Evolutionary conservation across 2,329 filamentous ascomycete genomes (phyloP).

Genomic region (Fusarium cyanostomum): DNA sequence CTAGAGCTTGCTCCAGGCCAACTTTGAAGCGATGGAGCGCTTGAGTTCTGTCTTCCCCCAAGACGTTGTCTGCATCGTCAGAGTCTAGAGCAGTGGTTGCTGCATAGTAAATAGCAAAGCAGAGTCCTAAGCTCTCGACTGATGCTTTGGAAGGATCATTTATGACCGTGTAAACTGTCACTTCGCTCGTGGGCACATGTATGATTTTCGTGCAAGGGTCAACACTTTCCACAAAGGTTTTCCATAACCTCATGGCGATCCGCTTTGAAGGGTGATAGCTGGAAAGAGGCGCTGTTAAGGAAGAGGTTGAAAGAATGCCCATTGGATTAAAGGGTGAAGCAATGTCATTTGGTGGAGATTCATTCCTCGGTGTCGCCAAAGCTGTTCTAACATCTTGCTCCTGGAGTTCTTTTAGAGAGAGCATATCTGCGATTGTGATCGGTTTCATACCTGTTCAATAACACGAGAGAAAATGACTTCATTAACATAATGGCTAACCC

Average conservation of each 20-base stretch:
- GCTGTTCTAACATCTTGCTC: constrained; percentile 41
- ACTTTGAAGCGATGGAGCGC: constrained; percentile 44
- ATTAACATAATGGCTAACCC: constrained; percentile 50
- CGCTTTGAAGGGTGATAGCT: constrained; percentile 41
- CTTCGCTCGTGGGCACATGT: constrained; percentile 46
- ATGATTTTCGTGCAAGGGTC: constrained; percentile 45
- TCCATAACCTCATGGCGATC: constrained; percentile 46
- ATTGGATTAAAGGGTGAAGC: constrained; percentile 46
- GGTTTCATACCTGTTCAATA: constrained; percentile 45
- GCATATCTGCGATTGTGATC: not conserved
- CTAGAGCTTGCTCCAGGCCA: constrained; percentile 51
- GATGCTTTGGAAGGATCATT: constrained; percentile 42
- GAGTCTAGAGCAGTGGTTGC: constrained; percentile 53
- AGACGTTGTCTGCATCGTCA: constrained; percentile 47
- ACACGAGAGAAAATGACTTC: constrained; percentile 49
- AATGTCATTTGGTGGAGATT: not conserved
- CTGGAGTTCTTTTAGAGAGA: constrained; percentile 11
- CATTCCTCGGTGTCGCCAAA: constrained; percentile 29
- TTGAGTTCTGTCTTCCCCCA: constrained; percentile 37
- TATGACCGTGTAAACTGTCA: constrained; percentile 46
- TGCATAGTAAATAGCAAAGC: constrained; percentile 61
- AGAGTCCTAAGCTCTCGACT: constrained; percentile 48
- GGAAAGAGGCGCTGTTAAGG: constrained; percentile 21
- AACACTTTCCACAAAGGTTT: constrained; percentile 41
- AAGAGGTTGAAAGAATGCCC: constrained; percentile 45